A percentile compares a stretch with the other conserved stretches of the same genome.
These are phyloP conservation scores for Globisporangium mamillatum DNA, from an alignment of 352 stramenopile genomes.

Conservation along the genomic window DNA sequence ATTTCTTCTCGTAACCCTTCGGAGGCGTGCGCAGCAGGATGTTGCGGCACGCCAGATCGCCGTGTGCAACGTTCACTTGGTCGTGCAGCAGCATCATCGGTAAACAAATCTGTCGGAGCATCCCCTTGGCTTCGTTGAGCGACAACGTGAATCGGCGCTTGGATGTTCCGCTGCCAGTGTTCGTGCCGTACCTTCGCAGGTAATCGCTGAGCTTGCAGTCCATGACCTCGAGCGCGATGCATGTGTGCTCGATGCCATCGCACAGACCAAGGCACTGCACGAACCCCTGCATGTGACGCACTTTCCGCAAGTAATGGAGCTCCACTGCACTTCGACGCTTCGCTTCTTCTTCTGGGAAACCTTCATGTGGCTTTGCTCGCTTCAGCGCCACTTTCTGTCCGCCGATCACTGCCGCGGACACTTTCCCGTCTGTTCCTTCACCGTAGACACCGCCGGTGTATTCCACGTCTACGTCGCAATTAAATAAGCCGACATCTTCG, in stretches of 20 bases:
- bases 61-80: constrained; percentile 75
- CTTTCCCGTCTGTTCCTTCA: constrained; percentile 82
- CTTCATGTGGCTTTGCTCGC: constrained; percentile 72
- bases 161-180: constrained; percentile 21
- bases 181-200: constrained; percentile 60
- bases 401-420: constrained; percentile 68
- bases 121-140: constrained; percentile 43
- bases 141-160: constrained; percentile 63
- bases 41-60: constrained; percentile 82
- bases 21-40: constrained; percentile 80
- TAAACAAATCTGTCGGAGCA: constrained; percentile 74
- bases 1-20: constrained; percentile 79
- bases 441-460: constrained; percentile 81
- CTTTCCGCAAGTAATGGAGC: constrained; percentile 74
- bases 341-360: constrained; percentile 70
- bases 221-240: constrained; percentile 86
- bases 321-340: constrained; percentile 77
- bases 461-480: constrained; percentile 77
- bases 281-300: constrained; percentile 74
- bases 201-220: constrained; percentile 88
- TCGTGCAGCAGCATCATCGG: constrained; percentile 82
- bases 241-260: constrained; percentile 82
- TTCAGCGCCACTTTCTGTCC: constrained; percentile 85
- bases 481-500: constrained; percentile 82
- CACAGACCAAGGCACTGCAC: constrained; percentile 80